Conservation (phyloP, 768 basidiomycete species). For the Mycena vitilis region DNA sequence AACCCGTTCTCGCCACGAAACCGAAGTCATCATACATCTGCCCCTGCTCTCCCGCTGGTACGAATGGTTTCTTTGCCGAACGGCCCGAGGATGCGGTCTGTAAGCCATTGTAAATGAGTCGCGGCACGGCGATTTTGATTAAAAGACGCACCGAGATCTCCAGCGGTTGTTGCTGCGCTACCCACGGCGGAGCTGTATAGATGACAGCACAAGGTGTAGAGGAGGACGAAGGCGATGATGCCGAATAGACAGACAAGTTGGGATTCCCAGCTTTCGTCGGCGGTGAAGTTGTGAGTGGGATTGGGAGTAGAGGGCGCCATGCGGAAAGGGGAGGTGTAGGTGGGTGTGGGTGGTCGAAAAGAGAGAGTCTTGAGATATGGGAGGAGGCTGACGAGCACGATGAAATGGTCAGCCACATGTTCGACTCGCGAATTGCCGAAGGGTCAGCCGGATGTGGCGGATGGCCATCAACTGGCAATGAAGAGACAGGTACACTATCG, state of each 20-base stretch:
- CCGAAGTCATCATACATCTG: too few species aligned
- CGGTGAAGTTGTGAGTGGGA: background rate
- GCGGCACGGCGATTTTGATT: background rate
- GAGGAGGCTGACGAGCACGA: background rate
- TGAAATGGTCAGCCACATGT: background rate
- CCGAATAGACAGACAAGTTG: conserved; percentile 12
- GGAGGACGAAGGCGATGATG: conserved; percentile 1
- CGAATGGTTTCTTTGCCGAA: background rate
- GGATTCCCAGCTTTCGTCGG: conserved; percentile 1
- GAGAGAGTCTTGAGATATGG: background rate
- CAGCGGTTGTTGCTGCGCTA: background rate
- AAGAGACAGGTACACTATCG: too few species aligned
- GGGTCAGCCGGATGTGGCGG: too few species aligned
- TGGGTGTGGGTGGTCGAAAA: background rate
- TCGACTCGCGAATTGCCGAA: too few species aligned
- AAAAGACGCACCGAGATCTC: background rate
- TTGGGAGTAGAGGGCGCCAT: background rate
- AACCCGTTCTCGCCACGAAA: too few species aligned
- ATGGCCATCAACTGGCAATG: too few species aligned
- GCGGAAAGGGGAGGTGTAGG: background rate
- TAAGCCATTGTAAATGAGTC: background rate
- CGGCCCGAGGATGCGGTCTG: background rate
- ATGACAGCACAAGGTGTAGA: conserved; percentile 8
- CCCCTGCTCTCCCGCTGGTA: too few species aligned
- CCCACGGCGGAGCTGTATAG: background rate